These are phyloP conservation scores for Ustilago esculenta DNA, from an alignment of 1,284 basidiomycete genomes.

Conservation along the genomic window DNA sequence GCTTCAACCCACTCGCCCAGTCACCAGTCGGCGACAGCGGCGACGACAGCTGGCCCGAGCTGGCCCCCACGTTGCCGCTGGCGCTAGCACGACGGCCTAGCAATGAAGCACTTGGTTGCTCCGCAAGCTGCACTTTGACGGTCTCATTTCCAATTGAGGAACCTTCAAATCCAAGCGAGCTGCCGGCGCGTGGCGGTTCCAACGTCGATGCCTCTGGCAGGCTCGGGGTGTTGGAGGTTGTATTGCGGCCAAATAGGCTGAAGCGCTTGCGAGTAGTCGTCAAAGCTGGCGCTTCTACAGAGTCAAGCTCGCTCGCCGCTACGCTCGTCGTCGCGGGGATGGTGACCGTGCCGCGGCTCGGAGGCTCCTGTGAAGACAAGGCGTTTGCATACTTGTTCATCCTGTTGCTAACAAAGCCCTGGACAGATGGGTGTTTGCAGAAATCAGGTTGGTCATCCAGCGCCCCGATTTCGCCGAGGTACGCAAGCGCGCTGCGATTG, in stretches of 20 bases:
- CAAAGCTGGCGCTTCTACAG: background rate
- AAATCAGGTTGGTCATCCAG: slow-evolving; percentile 17
- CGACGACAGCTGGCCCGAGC: slow-evolving; percentile 16
- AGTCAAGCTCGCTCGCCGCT: slow-evolving; percentile 5
- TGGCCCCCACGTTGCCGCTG: background rate
- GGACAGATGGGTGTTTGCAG: slow-evolving; percentile 10
- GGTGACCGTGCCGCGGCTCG: background rate
- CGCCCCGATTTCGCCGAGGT: slow-evolving; percentile 21
- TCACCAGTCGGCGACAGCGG: slow-evolving; percentile 20
- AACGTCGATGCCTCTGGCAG: slow-evolving; percentile 3
- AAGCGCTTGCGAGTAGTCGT: slow-evolving; percentile 21
- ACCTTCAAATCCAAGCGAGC: slow-evolving; percentile 18
- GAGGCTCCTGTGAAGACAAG: slow-evolving; percentile 1
- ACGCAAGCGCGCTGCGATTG: slow-evolving; percentile 15
- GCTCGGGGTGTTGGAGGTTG: slow-evolving; percentile 17
- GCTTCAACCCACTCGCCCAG: slow-evolving; percentile 34
- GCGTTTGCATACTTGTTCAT: slow-evolving; percentile 16
- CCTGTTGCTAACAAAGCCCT: slow-evolving; percentile 14
- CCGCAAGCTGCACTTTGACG: background rate
- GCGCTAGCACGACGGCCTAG: slow-evolving; percentile 30
- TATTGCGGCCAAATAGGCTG: slow-evolving; percentile 31
- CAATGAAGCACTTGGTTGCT: slow-evolving; percentile 2
- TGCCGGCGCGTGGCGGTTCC: slow-evolving; percentile 14
- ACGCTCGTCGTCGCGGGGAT: background rate
- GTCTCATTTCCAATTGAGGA: slow-evolving; percentile 4